These are phyloP conservation scores for Sideroxylon spinosum DNA, from an alignment of 179 eudicot genomes.

Conservation along the genomic window DNA sequence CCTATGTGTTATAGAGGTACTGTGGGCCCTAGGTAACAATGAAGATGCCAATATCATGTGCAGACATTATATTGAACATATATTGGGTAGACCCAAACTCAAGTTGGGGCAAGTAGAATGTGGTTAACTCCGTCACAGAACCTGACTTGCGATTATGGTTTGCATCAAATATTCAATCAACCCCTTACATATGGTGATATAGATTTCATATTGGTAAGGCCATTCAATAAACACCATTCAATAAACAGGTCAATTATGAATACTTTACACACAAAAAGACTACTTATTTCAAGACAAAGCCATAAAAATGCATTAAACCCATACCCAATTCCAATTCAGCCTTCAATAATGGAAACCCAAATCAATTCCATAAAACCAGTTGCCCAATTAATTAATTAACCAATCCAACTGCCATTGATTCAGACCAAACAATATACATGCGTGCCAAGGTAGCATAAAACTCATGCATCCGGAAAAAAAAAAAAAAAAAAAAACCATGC, in stretches of 20 bases:
- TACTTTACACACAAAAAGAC: background rate
- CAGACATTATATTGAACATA: background rate
- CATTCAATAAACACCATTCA: no score
- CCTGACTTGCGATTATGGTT: background rate
- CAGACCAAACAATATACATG: background rate
- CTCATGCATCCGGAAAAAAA: background rate
- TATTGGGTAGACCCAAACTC: background rate
- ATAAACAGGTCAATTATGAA: background rate
- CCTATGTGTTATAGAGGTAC: background rate
- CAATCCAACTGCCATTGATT: background rate
- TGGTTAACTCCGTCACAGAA: background rate
- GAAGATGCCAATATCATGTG: background rate
- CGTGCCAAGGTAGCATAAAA: background rate
- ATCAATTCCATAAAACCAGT: background rate
- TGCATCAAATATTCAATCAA: background rate
- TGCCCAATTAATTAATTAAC: background rate
- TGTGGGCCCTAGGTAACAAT: background rate
- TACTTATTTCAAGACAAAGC: background rate
- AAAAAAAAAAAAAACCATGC: background rate
- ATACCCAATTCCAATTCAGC: background rate
- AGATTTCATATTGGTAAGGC: background rate
- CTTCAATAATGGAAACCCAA: background rate
- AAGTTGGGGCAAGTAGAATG: background rate
- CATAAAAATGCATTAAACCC: no score
- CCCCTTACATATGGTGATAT: background rate